Conservation (phyloP, 495 filamentous ascomycete species). For the Penicillium pancosmium region DNA sequence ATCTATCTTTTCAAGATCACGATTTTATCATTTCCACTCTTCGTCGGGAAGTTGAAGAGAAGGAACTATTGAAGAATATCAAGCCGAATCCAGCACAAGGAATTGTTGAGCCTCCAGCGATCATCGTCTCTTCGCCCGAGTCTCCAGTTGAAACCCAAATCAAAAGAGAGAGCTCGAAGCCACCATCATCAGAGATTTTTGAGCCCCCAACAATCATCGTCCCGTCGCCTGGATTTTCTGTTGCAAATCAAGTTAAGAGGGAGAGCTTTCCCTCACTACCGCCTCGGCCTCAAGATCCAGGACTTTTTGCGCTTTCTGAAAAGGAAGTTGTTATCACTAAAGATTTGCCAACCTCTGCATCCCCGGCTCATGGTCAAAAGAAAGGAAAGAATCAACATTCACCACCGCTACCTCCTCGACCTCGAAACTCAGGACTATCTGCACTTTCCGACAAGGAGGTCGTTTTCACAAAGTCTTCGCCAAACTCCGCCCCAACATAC, state of each 20-base stretch:
- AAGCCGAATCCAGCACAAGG: background rate
- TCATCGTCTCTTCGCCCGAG: background rate
- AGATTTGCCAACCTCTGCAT: no score
- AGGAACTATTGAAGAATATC: slow-evolving; percentile 8
- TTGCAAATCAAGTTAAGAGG: background rate
- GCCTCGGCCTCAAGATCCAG: background rate
- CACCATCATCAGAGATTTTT: background rate
- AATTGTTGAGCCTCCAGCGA: background rate
- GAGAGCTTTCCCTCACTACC: background rate
- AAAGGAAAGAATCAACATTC: background rate
- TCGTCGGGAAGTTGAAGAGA: slow-evolving; percentile 8
- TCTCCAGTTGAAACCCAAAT: background rate
- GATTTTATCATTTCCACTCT: slow-evolving; percentile 19
- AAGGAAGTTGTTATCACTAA: background rate
- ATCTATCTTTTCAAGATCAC: slow-evolving; percentile 15
- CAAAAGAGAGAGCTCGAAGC: background rate
- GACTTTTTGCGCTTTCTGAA: background rate
- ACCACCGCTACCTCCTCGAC: background rate
- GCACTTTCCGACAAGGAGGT: slow-evolving; percentile 8
- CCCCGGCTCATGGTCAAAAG: no score
- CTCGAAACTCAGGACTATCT: background rate
- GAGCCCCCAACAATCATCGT: background rate
- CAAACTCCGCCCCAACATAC: slow-evolving; percentile 11
- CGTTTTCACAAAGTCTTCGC: slow-evolving; percentile 6
- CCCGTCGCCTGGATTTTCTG: background rate